Evolutionary conservation across 352 stramenopile genomes (phyloP).

Genomic region (Thraustochytrium striatum): DNA sequence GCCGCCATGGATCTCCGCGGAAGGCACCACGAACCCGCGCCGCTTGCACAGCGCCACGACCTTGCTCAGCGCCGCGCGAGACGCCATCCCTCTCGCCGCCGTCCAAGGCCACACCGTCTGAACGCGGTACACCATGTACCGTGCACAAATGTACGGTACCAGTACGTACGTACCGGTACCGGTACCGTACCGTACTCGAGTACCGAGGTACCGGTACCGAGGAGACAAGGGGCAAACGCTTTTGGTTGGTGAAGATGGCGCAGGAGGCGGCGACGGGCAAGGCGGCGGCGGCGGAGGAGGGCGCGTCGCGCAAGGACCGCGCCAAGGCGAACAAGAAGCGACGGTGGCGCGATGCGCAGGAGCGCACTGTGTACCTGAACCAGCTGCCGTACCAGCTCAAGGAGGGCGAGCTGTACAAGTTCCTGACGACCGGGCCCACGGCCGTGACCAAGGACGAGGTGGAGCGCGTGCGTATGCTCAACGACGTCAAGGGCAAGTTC

Average conservation of each 20-base stretch:
- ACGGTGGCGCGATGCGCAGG: constrained; percentile 13
- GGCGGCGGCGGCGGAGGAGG: not conserved
- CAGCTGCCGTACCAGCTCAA: constrained; percentile 28
- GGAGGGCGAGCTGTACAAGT: constrained; percentile 5
- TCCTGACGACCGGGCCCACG: not conserved
- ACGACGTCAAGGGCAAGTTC: not conserved
- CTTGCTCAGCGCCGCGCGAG: constrained; percentile 51
- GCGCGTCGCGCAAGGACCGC: not conserved
- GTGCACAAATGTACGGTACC: not conserved
- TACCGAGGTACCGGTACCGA: not conserved
- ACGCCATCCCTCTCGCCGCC: not conserved
- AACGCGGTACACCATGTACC: not conserved
- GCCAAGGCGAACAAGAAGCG: constrained; percentile 17
- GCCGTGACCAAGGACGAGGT: not conserved
- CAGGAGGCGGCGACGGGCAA: not conserved
- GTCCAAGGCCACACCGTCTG: too few species aligned
- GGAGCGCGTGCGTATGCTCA: constrained; percentile 14
- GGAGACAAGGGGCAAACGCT: not conserved
- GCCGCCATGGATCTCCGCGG: constrained; percentile 93
- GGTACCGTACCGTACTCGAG: not conserved
- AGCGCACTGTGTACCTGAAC: constrained; percentile 32
- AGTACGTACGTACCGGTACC: not conserved
- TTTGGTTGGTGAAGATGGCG: not conserved
- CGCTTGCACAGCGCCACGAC: constrained; percentile 66
- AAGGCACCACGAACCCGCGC: constrained; percentile 85